Evolutionary conservation across 768 basidiomycete genomes (phyloP).

Genomic region (Tylopilus sp.): DNA sequence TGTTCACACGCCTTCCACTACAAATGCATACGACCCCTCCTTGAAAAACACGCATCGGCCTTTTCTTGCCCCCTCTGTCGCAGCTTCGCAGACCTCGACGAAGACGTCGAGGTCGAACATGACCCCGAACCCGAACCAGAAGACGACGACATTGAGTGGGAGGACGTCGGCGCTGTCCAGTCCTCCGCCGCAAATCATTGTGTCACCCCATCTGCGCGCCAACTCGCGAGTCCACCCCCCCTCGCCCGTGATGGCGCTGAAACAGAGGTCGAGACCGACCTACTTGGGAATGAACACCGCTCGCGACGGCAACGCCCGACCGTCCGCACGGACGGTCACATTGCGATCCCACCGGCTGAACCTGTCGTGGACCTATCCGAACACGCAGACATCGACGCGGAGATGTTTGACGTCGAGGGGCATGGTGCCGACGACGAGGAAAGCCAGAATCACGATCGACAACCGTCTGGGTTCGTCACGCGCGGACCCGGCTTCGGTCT

Average conservation of each 20-base stretch:
- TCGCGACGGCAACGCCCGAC: slow-evolving; percentile 19
- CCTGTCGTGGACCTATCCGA: slow-evolving; percentile 8
- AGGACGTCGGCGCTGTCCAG: slow-evolving; percentile 7
- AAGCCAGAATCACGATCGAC: slow-evolving; percentile 6
- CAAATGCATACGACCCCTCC: slow-evolving; percentile 93
- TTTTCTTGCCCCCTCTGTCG: slow-evolving; percentile 96
- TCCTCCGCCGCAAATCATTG: not conserved
- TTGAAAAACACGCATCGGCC: slow-evolving; percentile 85
- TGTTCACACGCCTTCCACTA: slow-evolving; percentile 96
- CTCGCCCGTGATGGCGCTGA: slow-evolving; percentile 31
- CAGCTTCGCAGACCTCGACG: slow-evolving; percentile 92
- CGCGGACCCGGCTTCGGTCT: slow-evolving; percentile 21
- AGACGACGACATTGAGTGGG: slow-evolving; percentile 28
- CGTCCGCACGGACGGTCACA: slow-evolving; percentile 28
- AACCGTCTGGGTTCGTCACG: not conserved
- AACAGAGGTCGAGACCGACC: slow-evolving; percentile 31
- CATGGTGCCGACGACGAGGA: slow-evolving; percentile 12
- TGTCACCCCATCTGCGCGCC: slow-evolving; percentile 6
- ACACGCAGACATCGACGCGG: slow-evolving; percentile 21
- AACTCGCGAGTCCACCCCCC: slow-evolving; percentile 22
- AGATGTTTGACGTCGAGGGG: slow-evolving; percentile 27
- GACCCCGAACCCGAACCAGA: slow-evolving; percentile 30
- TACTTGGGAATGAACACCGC: slow-evolving; percentile 14
- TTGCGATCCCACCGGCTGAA: slow-evolving; percentile 7
- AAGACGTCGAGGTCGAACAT: slow-evolving; percentile 80